Evolutionary conservation across 495 filamentous ascomycete genomes (phyloP), one percentile per base, ranked within the genome.

Genomic region (Schizothecium vesticola): DNA sequence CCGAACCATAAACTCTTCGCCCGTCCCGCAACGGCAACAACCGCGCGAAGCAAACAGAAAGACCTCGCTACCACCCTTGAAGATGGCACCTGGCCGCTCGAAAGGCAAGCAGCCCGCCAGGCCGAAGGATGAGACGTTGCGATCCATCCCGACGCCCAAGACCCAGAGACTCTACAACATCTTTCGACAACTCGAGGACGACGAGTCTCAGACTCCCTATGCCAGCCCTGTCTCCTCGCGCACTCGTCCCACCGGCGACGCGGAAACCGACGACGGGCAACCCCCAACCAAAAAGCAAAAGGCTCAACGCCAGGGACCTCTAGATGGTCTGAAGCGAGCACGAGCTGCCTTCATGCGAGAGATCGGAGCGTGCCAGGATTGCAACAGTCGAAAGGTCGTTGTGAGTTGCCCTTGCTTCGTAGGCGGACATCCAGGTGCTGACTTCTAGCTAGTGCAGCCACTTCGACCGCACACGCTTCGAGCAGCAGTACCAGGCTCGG

Each of bases 271-370:
- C 19, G 68, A 69, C 16, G 55, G 70, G 4, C 55, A 56, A 13
- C 33, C 56, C 0, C 23, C 36, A 11, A 3, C 12, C 26, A 66
- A 22, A 43, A 72, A 65, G 31, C 58, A 24, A 23, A 66, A 67
- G 22, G 70, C 68, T 13, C 28, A 59, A 9, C 76, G 76, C 19
- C 33, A 58, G 0, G 71, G 70, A 6, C 74, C 73, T 11, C 55
- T 78, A 12, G 59, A 65, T 2, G 24, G 61, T 19, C 3, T 22
- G 5, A 51, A 59, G 11, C 76, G 67, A 19, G 59, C 64, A 7
- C 69, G 61, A 51, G 67, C 76, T 25, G 72, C 70, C 3, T 70
- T 78, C 19, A 64, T 76, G 51, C 76, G 76, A 19, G 72, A 72
- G 61, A 25, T 75, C 12, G 63, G 72, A 23, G 76, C 74, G 25